Evolutionary conservation across 192 early-diverging fungal species (phyloP).

Genomic region (Phlyctochytrium bullatum): DNA sequence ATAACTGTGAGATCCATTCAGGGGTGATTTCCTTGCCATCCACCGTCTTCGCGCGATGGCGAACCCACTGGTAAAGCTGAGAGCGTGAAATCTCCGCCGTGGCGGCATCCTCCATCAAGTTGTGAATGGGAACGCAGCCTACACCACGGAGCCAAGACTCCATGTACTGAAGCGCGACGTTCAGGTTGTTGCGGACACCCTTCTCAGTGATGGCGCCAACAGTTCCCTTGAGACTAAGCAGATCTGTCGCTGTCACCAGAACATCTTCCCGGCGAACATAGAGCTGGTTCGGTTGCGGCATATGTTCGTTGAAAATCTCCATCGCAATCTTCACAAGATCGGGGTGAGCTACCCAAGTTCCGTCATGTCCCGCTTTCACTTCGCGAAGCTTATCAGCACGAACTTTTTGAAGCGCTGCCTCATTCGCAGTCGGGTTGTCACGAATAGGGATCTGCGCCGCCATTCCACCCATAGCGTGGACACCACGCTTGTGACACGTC

Average conservation of each 20-base stretch:
- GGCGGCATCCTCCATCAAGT: conserved; percentile 98
- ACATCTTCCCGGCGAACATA: conserved; percentile 91
- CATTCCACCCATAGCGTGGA: conserved; percentile 99
- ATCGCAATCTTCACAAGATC: conserved; percentile 89
- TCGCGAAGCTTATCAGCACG: conserved; percentile 94
- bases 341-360: conserved; percentile 91
- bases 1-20: conserved; percentile 69
- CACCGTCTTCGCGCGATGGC: conserved; percentile 75
- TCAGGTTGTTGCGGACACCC: conserved; percentile 89
- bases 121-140: conserved; percentile 97
- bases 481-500: conserved; percentile 97
- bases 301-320: conserved; percentile 89
- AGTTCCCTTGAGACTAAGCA: conserved; percentile 64
- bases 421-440: conserved; percentile 85
- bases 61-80: conserved; percentile 98
- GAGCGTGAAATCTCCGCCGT: conserved; percentile 97
- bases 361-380: conserved; percentile 46
- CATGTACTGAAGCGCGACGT: conserved; percentile 90
- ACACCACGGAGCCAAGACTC: conserved; percentile 92
- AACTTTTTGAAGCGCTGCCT: conserved; percentile 89
- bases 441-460: conserved; percentile 99
- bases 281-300: conserved; percentile 96
- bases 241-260: conserved; percentile 73
- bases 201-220: conserved; percentile 74
- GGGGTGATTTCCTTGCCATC: conserved; percentile 81